phyloP scores from a whole-genome alignment of 2,329 filamentous ascomycete genomes.

The Nothophaeocryptopus gaeumannii region DNA sequence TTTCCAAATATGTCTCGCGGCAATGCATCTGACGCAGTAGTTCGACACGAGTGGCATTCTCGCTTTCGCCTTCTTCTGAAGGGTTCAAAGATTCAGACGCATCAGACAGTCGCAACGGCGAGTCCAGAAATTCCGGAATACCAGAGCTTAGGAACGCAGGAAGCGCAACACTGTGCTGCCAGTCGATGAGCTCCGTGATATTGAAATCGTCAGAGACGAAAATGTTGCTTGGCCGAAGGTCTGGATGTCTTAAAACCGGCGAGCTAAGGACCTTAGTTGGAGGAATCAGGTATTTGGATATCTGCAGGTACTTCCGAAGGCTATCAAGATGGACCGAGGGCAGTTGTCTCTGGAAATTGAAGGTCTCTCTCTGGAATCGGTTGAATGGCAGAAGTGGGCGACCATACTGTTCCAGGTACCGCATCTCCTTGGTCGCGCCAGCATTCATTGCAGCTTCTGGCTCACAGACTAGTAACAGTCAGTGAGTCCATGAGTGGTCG shows the following conservation, averaged over 20 bases:
- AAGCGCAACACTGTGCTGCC: conserved; percentile 40
- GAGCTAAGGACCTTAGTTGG: conserved; percentile 14
- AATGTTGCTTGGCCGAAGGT: conserved; percentile 35
- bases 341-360: conserved; percentile 31
- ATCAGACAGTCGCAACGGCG: conserved; percentile 23
- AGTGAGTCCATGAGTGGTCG: neutral
- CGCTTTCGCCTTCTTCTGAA: conserved; percentile 4
- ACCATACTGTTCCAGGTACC: conserved; percentile 31
- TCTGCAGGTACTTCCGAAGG: conserved; percentile 32
- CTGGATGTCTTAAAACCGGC: conserved; percentile 21
- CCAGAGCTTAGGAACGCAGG: conserved; percentile 39
- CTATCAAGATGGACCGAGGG: conserved; percentile 31
- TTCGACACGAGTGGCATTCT: conserved; percentile 10
- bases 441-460: conserved; percentile 27
- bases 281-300: conserved; percentile 28
- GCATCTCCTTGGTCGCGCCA: conserved; percentile 36
- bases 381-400: conserved; percentile 34
- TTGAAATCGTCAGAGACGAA: conserved; percentile 32
- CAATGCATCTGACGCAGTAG: conserved; percentile 14
- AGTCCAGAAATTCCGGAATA: conserved; percentile 41
- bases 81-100: conserved; percentile 2
- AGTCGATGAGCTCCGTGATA: conserved; percentile 39
- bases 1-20: conserved; percentile 20
- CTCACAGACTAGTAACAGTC: conserved; percentile 25
- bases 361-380: conserved; percentile 33